Evolutionary conservation across 192 early-diverging fungal species (phyloP), one percentile per base, ranked within the genome.

Genomic region (Obelidium mucronatum): DNA sequence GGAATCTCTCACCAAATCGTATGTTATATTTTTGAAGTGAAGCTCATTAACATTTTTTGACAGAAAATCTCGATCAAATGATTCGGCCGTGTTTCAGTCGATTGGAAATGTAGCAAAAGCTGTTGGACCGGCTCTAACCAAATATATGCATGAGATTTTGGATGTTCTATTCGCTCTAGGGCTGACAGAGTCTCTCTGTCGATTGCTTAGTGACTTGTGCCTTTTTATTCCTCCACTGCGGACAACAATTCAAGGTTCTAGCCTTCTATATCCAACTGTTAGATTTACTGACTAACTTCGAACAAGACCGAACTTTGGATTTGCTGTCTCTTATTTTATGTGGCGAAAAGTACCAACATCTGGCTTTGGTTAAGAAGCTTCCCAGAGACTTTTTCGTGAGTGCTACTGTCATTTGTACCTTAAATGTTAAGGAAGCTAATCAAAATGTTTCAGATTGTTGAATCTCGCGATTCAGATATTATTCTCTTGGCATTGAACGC

Each of bases 81-180:
- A 91, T 60, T 79, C 88, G 30, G 79, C 94, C 33, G 83, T 91
- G n/a, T 91, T 95, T 42, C 81, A 86, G 67, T 93, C 93, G 39
- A 90, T 95, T 37, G 89, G 89, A 17, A 92, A 89, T 83, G 80
- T 96, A 35, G 93, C 93, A 0, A 86, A 82, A 22, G 92, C 94
- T 26, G 90, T 96, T 67, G 95, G 94, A 34, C 93, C 91, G 22
- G 93, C 91, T 4, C 79, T 97, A 52, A 94, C 78, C 36, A 91
- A 91, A 62, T 88, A 95, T 74, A 86, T 95, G 87, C 91, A 92
- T 65, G 93, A 94, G 4, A 76, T 95, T 34, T 65, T 96, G 44
- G 95, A 96, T 68, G 79, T 93, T 51, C 92, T 96, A 90, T 95
- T 96, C 67, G 89, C 90, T 4, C 88, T 88, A 26, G 94, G 95